These are phyloP conservation scores for Calendula officinalis DNA, from an alignment of 129 eudicot genomes.

Conservation along the genomic window DNA sequence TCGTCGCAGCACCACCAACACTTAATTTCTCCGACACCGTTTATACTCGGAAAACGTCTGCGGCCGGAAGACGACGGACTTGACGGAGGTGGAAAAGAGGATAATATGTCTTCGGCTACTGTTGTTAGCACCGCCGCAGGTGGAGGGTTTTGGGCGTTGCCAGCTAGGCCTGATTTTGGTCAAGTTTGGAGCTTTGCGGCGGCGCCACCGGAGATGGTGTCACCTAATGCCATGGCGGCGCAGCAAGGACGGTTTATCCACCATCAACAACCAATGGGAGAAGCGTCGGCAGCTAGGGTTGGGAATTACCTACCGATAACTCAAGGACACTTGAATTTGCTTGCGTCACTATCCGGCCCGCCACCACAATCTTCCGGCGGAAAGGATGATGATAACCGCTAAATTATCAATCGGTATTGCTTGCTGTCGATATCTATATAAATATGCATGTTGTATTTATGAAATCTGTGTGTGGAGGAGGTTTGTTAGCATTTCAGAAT, in stretches of 20 bases:
- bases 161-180: slow-evolving; percentile 70
- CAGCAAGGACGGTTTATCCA: slow-evolving; percentile 50
- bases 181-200: slow-evolving; percentile 92
- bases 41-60: slow-evolving; percentile 74
- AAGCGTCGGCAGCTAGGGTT: slow-evolving; percentile 92
- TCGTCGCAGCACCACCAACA: slow-evolving; percentile 43
- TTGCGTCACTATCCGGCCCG: slow-evolving; percentile 70
- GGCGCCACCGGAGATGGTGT: slow-evolving; percentile 60
- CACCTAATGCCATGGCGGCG: slow-evolving; percentile 37
- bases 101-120: slow-evolving; percentile 22
- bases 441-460: slow-evolving; percentile 37
- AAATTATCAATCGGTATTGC: slow-evolving; percentile 33
- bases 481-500: slow-evolving; percentile 24
- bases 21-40: slow-evolving; percentile 52
- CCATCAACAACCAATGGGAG: slow-evolving; percentile 57
- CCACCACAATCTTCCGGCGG: slow-evolving; percentile 54
- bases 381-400: slow-evolving; percentile 55
- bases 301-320: slow-evolving; percentile 83
- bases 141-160: slow-evolving; percentile 83
- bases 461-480: slow-evolving; percentile 29
- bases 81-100: slow-evolving; percentile 41
- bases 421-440: slow-evolving; percentile 35
- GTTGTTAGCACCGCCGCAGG: slow-evolving; percentile 45
- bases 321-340: slow-evolving; percentile 85
- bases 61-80: slow-evolving; percentile 52